Conservation (phyloP, 306 rosid genomes). For the Myrica gale region DNA sequence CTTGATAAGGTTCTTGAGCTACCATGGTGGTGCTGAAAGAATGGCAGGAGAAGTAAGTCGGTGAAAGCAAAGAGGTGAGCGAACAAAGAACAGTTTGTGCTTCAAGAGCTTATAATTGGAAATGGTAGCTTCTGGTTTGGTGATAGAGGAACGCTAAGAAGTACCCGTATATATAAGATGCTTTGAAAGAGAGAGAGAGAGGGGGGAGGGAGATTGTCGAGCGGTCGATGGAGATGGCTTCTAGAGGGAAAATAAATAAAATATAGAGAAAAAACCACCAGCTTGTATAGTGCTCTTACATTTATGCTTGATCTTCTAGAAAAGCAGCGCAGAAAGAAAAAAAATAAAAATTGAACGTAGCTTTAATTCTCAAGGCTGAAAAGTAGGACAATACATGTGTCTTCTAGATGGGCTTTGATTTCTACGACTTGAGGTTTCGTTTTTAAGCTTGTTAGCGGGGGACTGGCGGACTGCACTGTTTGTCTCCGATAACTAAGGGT, state of each 20-base stretch:
- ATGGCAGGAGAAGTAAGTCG: not conserved
- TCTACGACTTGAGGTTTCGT: too few relatives aligned
- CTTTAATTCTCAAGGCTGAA: too few relatives aligned
- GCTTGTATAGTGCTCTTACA: not conserved
- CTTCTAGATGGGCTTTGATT: not conserved
- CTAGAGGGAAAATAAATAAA: constrained; percentile 44
- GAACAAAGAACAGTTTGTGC: too few relatives aligned
- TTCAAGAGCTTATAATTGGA: too few relatives aligned
- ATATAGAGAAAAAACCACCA: not conserved
- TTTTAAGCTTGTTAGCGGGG: too few relatives aligned
- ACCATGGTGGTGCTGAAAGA: constrained; percentile 26
- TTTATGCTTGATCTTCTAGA: constrained; percentile 46
- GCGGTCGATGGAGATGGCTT: constrained; percentile 37
- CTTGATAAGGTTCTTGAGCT: constrained; percentile 22
- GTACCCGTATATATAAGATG: constrained; percentile 20
- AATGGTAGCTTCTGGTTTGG: not conserved
- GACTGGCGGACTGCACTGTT: too few relatives aligned
- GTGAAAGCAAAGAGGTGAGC: not conserved
- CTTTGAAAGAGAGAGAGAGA: not conserved
- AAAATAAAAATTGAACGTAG: not conserved
- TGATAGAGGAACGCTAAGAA: not conserved
- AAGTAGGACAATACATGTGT: not conserved
- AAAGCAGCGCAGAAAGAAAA: constrained; percentile 36
- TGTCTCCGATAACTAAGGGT: too few relatives aligned
- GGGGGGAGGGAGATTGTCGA: not conserved